A percentile compares a stretch with the other conserved stretches of the same genome.
Evolutionary conservation across 768 basidiomycete genomes (phyloP).

Genomic region (Leccinum boreale): DNA sequence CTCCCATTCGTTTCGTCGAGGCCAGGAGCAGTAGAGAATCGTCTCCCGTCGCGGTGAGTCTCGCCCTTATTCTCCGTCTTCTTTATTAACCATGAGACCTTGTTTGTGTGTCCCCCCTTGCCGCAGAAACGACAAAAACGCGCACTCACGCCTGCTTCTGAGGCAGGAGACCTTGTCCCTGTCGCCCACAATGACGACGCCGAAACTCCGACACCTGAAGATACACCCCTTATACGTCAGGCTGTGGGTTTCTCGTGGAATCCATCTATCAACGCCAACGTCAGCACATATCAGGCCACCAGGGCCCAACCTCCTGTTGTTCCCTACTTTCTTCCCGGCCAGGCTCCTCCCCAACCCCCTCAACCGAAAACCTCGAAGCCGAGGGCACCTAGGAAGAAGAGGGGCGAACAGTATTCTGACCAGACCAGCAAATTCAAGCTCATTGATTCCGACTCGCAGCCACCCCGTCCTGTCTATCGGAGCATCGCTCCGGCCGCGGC

Average conservation of each 20-base stretch:
- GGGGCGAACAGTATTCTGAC: constrained; percentile 38
- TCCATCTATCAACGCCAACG: constrained; percentile 24
- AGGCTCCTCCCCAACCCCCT: constrained; percentile 27
- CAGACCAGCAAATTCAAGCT: constrained; percentile 52
- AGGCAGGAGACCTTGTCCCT: constrained; percentile 46
- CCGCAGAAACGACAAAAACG: constrained; percentile 42
- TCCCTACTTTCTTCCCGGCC: constrained; percentile 53
- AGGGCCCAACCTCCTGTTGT: constrained; percentile 19
- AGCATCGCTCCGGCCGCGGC: constrained; percentile 32
- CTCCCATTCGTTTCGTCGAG: constrained; percentile 4
- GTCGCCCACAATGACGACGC: constrained; percentile 35
- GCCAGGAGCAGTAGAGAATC: constrained; percentile 57
- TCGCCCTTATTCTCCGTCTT: not conserved
- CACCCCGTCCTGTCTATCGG: constrained; percentile 31
- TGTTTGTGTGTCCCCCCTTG: not conserved
- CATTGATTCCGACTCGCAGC: constrained; percentile 17
- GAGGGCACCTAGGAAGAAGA: constrained; percentile 30
- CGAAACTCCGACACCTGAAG: constrained; percentile 46
- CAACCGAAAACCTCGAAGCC: constrained; percentile 27
- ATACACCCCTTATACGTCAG: constrained; percentile 53
- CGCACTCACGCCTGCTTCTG: constrained; percentile 51
- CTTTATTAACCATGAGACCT: not conserved
- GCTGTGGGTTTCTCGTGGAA: constrained; percentile 51
- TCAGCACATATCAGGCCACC: constrained; percentile 31
- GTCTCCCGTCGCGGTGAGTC: constrained; percentile 46